Percentiles rank a stretch among this genome's conserved stretches.
These are phyloP conservation scores for Pythium graminicola DNA, from an alignment of 352 stramenopile species.

Conservation along the genomic window DNA sequence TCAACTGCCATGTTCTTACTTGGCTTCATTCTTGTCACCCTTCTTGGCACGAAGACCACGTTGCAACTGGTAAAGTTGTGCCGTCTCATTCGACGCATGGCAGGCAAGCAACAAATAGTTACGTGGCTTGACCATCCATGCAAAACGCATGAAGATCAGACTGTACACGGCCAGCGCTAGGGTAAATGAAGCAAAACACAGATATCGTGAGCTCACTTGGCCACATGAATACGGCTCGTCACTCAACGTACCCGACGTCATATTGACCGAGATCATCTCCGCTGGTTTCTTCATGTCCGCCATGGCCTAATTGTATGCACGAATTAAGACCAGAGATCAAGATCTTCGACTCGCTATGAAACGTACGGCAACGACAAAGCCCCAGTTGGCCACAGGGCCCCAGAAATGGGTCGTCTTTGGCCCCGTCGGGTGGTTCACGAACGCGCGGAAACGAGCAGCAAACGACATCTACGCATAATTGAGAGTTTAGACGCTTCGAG, in stretches of 20 bases:
- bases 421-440: conserved; percentile 75
- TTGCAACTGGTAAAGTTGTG: conserved; percentile 79
- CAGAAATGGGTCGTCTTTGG: conserved; percentile 87
- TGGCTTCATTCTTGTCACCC: conserved; percentile 31
- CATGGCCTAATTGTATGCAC: conserved; percentile 44
- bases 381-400: conserved; percentile 85
- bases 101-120: conserved; percentile 84
- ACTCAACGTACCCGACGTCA: conserved; percentile 58
- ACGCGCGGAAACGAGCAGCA: conserved; percentile 45
- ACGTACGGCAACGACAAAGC: conserved; percentile 75
- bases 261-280: conserved; percentile 83
- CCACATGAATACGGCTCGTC: not conserved
- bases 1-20: not conserved
- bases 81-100: conserved; percentile 76
- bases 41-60: conserved; percentile 40
- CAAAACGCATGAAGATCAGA: conserved; percentile 86
- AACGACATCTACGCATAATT: conserved; percentile 22
- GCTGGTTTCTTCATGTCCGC: conserved; percentile 76
- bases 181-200: conserved; percentile 1
- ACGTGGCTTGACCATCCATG: conserved; percentile 83
- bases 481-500: not conserved
- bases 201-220: not conserved
- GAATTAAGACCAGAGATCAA: too few relatives aligned
- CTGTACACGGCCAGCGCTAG: conserved; percentile 79
- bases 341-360: too few relatives aligned